Base-by-base conservation (phyloP, 2,329 filamentous ascomycete species). In the Penicillium sp. region DNA sequence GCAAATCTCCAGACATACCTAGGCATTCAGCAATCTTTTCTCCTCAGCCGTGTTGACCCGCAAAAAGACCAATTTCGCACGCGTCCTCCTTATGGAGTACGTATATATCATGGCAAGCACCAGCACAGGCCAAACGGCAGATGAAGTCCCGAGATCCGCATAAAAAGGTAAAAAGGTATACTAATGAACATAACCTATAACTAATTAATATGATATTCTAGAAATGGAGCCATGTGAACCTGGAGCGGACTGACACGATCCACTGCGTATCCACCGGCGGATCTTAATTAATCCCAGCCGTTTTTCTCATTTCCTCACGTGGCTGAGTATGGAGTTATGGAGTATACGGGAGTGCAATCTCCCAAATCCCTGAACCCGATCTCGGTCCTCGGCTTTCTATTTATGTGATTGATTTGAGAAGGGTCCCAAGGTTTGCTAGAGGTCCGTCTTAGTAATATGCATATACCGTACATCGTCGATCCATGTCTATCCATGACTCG, bases 221-320 rank as follows among this genome's bases (percentile, higher is more conserved):
- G 49, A 52, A 53, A 46, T 51, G 38, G 48, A 50, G 45, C 43
- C 38, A 38, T 49, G 21, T 43, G 51, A 54, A 56, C 40, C 51
- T 52, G 49, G 53, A 59, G 56, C 48, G 51, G 56, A 53, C 6
- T 53, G 46, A 52, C 32, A 35, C 53, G 51, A 21, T 57, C 57
- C 57, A 59, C 52, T 21, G 2, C 8, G 43, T 41, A 45, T 39
- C 57, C 56, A 56, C 56, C 22, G 10, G 53, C 48, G 56, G 55
- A 60, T 59, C 57, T 55, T 50, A 57, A 54, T 53, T 51, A 49
- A 45, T 29, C 19, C 40, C 51, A 41, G 34, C 46, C 43, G 35
- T 51, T 55, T 49, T 49, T 37, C 34, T 44, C 17, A 39, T 49
- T 35, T 49, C 41, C 45, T 52, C 51, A 47, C 35, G 48, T 54